These are phyloP conservation scores for Epichloe sibirici DNA, from an alignment of 2,329 filamentous ascomycete species.

Conservation along the genomic window DNA sequence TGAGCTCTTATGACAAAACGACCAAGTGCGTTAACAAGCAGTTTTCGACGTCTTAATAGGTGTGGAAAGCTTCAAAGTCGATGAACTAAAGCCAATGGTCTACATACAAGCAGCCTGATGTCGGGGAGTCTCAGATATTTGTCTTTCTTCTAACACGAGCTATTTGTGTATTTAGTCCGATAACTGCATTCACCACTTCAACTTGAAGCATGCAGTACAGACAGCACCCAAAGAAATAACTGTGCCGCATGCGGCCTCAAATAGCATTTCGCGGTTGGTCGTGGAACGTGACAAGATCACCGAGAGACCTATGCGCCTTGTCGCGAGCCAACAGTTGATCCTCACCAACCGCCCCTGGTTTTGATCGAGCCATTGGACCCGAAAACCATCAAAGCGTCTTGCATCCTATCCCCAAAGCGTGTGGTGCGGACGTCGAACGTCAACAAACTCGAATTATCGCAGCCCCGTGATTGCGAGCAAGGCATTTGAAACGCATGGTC, in stretches of 20 bases:
- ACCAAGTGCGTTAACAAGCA: neutral
- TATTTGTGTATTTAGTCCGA: constrained; percentile 4
- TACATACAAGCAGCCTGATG: neutral
- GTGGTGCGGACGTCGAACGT: constrained; percentile 1
- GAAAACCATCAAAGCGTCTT: constrained; percentile 5
- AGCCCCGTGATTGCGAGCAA: constrained; percentile 4
- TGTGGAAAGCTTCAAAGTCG: neutral
- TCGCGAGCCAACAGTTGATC: constrained; percentile 9
- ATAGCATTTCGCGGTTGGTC: constrained; percentile 5
- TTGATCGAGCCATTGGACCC: constrained; percentile 6
- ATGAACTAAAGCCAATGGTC: neutral
- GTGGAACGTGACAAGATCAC: constrained; percentile 7
- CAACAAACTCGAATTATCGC: neutral
- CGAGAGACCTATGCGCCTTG: constrained; percentile 4
- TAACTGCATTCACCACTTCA: neutral
- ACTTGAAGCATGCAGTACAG: neutral
- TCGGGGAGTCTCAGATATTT: neutral
- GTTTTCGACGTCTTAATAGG: neutral
- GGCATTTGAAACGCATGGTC: constrained; percentile 4
- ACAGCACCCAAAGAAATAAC: neutral
- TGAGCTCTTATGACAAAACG: neutral
- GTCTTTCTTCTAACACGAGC: neutral
- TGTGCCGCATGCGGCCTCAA: constrained; percentile 12
- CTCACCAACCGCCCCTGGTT: constrained; percentile 7
- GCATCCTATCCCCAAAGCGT: constrained; percentile 2